Percentiles rank a stretch among this genome's conserved stretches.
Conservation (phyloP, 305 asterid genomes). For the Fraxinus baroniana region DNA sequence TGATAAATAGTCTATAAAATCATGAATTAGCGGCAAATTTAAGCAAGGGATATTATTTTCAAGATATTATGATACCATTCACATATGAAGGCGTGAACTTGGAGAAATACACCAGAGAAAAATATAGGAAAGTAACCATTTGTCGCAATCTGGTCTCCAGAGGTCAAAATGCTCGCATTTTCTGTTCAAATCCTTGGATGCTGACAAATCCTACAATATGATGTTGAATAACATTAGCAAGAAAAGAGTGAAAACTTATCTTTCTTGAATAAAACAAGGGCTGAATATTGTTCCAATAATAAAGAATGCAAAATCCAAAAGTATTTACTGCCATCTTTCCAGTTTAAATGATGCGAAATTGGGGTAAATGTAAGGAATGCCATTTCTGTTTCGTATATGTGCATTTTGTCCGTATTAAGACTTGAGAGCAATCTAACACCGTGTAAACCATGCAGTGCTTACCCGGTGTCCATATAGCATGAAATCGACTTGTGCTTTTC, state of each 20-base stretch:
- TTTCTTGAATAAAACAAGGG: neutral
- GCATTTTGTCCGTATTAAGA: conserved; percentile 5
- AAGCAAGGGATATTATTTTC: neutral
- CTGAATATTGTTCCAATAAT: neutral
- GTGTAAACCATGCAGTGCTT: conserved; percentile 17
- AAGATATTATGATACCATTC: neutral
- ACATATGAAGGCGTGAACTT: neutral
- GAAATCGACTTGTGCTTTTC: conserved; percentile 64
- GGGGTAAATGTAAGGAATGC: conserved; percentile 7
- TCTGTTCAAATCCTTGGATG: conserved; percentile 72
- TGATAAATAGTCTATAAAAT: neutral
- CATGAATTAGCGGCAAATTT: neutral
- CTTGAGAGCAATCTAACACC: neutral
- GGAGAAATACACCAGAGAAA: neutral
- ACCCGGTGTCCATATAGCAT: conserved; percentile 95
- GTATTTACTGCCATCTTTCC: neutral
- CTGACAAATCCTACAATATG: conserved; percentile 76
- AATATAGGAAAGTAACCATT: neutral
- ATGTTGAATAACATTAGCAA: conserved; percentile 14
- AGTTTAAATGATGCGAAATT: neutral
- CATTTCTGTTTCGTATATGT: neutral
- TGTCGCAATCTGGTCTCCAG: conserved; percentile 52
- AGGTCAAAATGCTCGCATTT: conserved; percentile 41
- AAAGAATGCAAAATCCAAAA: neutral
- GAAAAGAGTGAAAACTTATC: neutral